phyloP scores from a whole-genome alignment of 2,329 filamentous ascomycete species.

The Xylariaceae sp. region DNA sequence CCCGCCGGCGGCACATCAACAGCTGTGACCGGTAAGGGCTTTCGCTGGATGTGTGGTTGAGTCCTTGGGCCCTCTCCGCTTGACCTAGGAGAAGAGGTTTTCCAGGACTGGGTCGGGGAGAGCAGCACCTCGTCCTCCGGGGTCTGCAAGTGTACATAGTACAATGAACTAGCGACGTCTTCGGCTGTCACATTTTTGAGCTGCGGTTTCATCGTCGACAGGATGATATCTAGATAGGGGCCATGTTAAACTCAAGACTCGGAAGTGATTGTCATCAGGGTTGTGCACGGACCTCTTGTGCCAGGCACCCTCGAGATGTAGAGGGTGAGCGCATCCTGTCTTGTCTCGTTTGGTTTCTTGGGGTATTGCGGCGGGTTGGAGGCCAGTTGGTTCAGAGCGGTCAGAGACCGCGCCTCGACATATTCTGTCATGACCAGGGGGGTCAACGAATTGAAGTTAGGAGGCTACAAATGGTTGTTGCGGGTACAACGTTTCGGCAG shows the following conservation, averaged over 20 bases:
- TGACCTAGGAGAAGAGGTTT: constrained; percentile 34
- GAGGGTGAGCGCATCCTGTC: constrained; percentile 67
- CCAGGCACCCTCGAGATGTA: constrained; percentile 94
- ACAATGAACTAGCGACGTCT: constrained; percentile 81
- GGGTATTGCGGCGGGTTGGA: constrained; percentile 83
- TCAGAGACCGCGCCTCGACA: constrained; percentile 79
- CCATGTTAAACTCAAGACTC: constrained; percentile 6
- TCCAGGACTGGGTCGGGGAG: constrained; percentile 23
- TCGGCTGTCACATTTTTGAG: constrained; percentile 82
- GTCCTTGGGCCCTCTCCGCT: constrained; percentile 40
- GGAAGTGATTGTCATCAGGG: constrained; percentile 2
- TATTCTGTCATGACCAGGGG: constrained; percentile 29
- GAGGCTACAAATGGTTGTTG: too few relatives aligned
- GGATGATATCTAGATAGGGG: constrained; percentile 74
- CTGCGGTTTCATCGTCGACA: constrained; percentile 84
- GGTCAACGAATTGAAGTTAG: neutral
- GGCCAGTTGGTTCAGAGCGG: constrained; percentile 72
- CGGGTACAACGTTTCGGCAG: too few relatives aligned
- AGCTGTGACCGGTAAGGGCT: constrained; percentile 38
- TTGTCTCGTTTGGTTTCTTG: constrained; percentile 64
- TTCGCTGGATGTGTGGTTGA: constrained; percentile 42
- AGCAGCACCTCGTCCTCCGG: constrained; percentile 47
- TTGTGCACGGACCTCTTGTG: constrained; percentile 61
- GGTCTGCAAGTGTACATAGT: constrained; percentile 78
- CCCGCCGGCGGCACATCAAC: constrained; percentile 18